Base-by-base conservation (phyloP, 1,139 yeast genomes). In the Taphrina flavorubra region DNA sequence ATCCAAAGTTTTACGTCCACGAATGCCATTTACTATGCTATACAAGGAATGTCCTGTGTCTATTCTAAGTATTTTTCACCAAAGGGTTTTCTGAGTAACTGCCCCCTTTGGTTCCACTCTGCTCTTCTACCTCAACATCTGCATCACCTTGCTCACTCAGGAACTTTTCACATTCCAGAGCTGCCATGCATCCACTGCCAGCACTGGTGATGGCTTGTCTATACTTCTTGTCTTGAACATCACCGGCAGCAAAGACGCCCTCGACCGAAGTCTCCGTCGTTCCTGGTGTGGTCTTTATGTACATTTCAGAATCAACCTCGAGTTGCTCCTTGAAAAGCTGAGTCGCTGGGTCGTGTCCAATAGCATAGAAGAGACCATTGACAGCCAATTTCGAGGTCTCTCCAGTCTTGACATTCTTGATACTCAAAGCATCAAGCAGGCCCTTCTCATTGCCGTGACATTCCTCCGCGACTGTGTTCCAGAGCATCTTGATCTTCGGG, bases 171-270 rank as follows among this genome's bases (percentile, higher is more conserved):
- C 95, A 91, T 77, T 94, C 99, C 73, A 94, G 85, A 72, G 96
- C 99, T 75, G 99, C 99, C 97, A 92, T 94, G 84, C 99, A 94
- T 72, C 99, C 99, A 73, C 97, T 86, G 77, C 99, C 99, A 42
- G 99, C 99, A 78, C 97, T 92, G 65, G 99, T 94, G 78, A 94
- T 91, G 70, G 99, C 99, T 83, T 94, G 99, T 87, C 99, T 90
- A 81, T 92, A 94, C 78, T 86, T 86, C 81, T 91, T 89, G 80
- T 94, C 99, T 81, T 94, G 99, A 67, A 94, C 99, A 79, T 94
- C 99, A 81, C 99, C 99, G 71, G 99, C 99, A 72, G 99, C 99
- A 75, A 88, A 94, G 72, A 94, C 90, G 78, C 97, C 98, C 76
- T 86, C 86, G 72, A 92, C 85, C n/a, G 95, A 87, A 64, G 99